Evolutionary conservation across 768 basidiomycete species (phyloP), one percentile per base, ranked within the genome.

Genomic region (Tylopilus balloui): DNA sequence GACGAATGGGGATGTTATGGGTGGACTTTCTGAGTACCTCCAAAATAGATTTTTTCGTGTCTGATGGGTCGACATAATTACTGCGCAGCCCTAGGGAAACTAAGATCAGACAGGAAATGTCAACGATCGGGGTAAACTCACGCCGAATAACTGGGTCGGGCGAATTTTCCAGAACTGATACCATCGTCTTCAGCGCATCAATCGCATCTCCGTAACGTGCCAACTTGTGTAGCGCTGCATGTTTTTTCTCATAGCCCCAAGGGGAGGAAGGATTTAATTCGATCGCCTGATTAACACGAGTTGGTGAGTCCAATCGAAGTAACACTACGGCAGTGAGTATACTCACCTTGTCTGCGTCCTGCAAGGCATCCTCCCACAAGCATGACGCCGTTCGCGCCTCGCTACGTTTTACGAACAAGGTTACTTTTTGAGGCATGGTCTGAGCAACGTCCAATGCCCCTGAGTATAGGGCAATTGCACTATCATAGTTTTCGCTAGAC

Each of bases 281-380:
- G 7, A 55, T 52, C 4, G 47, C 59, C 59, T 61, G 27, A 24
- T 28, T 14, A 13, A 27, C 24, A 9, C 34, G 3, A 31, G 6
- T 25, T 35, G 17, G 1, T 15, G 12, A 20, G 10, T 40, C 38
- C 1, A 9, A 45, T 12, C 3, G 13, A 35, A 13, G 21, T 6
- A 21, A 1, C n/a, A 4, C 14, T 8, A 13, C 3, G 2, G 3
- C 5, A 48, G 31, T 0, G 2, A 35, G 19, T 7, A 0, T 14
- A 50, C 51, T 14, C 10, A 62, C 59, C 47, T 61, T 49, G 4
- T 59, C 31, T 17, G 53, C 59, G 41, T 61, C 60, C 13, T 23
- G 39, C 37, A 62, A 42, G 2, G 53, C 48, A 38, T 40, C 45
- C 13, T 55, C 35, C 48, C 52, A 62, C 12, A 23, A 46, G 24